Conservation (phyloP, 2,329 filamentous ascomycete species). For the Phaeosphaeria sp. region DNA sequence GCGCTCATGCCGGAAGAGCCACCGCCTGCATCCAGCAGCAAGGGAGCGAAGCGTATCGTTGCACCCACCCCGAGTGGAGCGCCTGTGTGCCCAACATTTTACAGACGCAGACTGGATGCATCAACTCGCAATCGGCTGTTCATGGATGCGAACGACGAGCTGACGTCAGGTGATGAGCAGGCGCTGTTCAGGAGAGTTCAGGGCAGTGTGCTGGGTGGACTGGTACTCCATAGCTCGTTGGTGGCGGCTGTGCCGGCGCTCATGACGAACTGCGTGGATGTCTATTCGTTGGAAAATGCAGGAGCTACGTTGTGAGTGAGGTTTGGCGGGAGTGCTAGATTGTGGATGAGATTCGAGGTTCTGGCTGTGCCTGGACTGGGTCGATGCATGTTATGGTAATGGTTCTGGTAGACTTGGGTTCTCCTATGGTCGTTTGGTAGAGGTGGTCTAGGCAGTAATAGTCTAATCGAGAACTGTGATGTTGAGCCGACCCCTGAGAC, state of each 20-base stretch:
- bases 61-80: neutral
- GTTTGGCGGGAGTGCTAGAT: neutral
- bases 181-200: slow-evolving; percentile 25
- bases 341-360: neutral
- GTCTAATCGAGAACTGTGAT: neutral
- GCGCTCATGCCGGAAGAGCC: neutral
- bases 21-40: neutral
- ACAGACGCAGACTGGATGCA: slow-evolving; percentile 29
- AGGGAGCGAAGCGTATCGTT: neutral
- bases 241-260: slow-evolving; percentile 23
- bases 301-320: neutral
- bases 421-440: neutral
- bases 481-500: neutral
- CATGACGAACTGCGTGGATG: slow-evolving; percentile 33
- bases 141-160: slow-evolving; percentile 19
- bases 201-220: slow-evolving; percentile 24
- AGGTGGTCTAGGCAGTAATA: neutral
- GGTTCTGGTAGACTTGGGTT: neutral
- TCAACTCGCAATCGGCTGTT: slow-evolving; percentile 34
- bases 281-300: slow-evolving; percentile 27
- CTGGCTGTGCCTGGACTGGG: neutral
- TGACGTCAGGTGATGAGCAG: slow-evolving; percentile 22
- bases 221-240: slow-evolving; percentile 31
- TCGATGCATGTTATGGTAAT: neutral
- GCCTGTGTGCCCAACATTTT: slow-evolving; percentile 23